These are phyloP conservation scores for Lasiosphaeria miniovina DNA, from an alignment of 495 filamentous ascomycete genomes.

Conservation along the genomic window DNA sequence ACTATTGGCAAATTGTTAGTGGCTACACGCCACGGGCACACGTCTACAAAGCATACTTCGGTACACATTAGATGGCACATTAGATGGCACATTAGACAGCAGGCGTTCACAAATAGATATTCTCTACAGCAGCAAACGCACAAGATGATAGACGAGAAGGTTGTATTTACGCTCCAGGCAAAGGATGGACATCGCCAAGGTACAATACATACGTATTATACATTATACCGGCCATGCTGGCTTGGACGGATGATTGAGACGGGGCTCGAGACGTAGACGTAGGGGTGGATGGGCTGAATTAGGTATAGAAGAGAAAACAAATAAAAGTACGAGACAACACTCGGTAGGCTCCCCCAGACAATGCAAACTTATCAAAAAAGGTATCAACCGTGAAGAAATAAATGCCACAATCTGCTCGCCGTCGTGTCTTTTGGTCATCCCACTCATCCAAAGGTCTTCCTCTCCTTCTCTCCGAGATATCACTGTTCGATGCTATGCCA, in stretches of 20 bases:
- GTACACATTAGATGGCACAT: no score
- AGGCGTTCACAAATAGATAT: no score
- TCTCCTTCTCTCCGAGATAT: conserved; percentile 11
- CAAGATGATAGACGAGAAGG: neutral
- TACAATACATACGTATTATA: neutral
- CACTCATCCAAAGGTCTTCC: neutral
- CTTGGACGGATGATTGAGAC: neutral
- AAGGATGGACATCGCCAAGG: neutral
- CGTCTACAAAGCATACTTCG: no score
- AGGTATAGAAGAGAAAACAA: neutral
- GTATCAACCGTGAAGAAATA: neutral
- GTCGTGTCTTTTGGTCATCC: neutral
- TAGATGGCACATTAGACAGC: no score
- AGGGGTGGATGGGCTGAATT: neutral
- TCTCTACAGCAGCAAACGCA: no score
- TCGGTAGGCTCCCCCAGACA: neutral
- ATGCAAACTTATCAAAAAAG: conserved; percentile 1
- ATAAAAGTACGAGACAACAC: neutral
- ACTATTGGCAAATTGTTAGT: no score
- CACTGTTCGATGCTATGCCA: neutral
- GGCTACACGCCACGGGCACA: no score
- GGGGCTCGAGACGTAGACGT: neutral
- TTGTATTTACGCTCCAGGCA: neutral
- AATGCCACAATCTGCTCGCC: conserved; percentile 1
- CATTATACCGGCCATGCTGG: neutral